These are phyloP conservation scores for Ogataea chonburiensis DNA, from an alignment of 805 yeast genomes.

Conservation along the genomic window DNA sequence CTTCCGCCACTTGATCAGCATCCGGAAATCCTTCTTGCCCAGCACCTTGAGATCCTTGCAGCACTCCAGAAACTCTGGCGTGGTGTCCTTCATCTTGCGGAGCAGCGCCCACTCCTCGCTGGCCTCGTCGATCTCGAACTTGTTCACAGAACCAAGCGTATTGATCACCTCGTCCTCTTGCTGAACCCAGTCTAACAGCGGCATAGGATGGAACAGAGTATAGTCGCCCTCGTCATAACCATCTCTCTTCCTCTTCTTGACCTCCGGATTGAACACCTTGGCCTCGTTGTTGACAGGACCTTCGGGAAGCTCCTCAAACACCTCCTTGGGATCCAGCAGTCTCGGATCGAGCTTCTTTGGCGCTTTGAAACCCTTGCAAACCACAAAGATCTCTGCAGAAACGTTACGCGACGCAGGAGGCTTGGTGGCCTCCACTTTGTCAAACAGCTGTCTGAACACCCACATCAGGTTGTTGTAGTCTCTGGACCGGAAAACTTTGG, in stretches of 20 bases:
- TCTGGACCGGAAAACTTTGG: constrained; percentile 97
- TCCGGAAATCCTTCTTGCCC: constrained; percentile 91
- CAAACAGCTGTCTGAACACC: constrained; percentile 95
- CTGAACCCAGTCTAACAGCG: constrained; percentile 77
- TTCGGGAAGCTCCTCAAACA: constrained; percentile 85
- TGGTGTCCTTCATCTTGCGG: constrained; percentile 71
- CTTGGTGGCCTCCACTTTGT: constrained; percentile 96
- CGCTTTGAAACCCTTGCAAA: constrained; percentile 93
- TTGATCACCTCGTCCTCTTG: constrained; percentile 76
- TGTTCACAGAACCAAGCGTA: constrained; percentile 70
- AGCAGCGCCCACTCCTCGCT: constrained; percentile 73
- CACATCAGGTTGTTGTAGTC: constrained; percentile 96
- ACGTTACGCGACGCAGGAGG: constrained; percentile 99
- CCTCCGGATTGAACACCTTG: constrained; percentile 91
- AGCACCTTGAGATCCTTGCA: constrained; percentile 89
- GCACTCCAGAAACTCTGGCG: constrained; percentile 76
- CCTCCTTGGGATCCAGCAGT: constrained; percentile 85
- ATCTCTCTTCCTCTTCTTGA: constrained; percentile 83
- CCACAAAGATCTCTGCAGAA: constrained; percentile 98
- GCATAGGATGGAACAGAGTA: constrained; percentile 64
- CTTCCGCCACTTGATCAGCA: constrained; percentile 82
- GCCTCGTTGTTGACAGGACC: constrained; percentile 81
- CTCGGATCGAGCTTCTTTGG: constrained; percentile 95
- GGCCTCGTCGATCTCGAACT: constrained; percentile 57
- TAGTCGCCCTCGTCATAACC: constrained; percentile 97